phyloP scores from a whole-genome alignment of 495 filamentous ascomycete species.

The Aspergillus biplanus region DNA sequence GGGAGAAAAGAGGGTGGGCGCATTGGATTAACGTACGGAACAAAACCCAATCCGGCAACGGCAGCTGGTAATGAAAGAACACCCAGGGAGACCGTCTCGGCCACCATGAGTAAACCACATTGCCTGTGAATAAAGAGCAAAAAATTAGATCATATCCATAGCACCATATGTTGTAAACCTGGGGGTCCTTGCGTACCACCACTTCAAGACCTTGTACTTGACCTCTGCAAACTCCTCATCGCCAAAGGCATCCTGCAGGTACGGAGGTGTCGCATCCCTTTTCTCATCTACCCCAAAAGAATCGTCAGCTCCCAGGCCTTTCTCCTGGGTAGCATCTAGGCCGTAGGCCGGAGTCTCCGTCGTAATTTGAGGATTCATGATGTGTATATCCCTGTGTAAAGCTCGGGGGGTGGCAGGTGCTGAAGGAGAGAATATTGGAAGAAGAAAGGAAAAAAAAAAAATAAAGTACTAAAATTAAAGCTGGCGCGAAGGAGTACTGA shows the following conservation, averaged over 20 bases:
- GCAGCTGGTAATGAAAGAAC: slow-evolving; percentile 66
- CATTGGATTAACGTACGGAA: slow-evolving; percentile 39
- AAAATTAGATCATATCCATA: not conserved
- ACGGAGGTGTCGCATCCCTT: slow-evolving; percentile 19
- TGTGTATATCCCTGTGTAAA: not conserved
- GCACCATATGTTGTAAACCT: not conserved
- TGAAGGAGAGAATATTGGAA: not conserved
- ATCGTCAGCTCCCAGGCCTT: slow-evolving; percentile 14
- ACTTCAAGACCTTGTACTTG: slow-evolving; percentile 46
- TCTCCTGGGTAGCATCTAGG: slow-evolving; percentile 18
- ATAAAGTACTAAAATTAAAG: too few relatives aligned
- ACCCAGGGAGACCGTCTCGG: slow-evolving; percentile 75
- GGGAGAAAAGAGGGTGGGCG: not conserved
- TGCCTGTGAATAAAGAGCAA: slow-evolving; percentile 34
- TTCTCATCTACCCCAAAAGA: slow-evolving; percentile 28
- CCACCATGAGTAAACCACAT: slow-evolving; percentile 63
- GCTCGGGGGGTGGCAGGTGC: not conserved
- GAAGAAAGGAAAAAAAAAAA: not conserved
- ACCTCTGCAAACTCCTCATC: slow-evolving; percentile 45
- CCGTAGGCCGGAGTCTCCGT: slow-evolving; percentile 16
- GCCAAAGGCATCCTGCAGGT: slow-evolving; percentile 43
- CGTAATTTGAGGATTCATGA: slow-evolving; percentile 22
- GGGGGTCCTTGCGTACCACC: slow-evolving; percentile 37
- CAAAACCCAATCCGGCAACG: slow-evolving; percentile 67
- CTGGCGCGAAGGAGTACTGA: too few relatives aligned